These are phyloP conservation scores for Mimosa bimucronata DNA, from an alignment of 306 rosid species.

Conservation along the genomic window DNA sequence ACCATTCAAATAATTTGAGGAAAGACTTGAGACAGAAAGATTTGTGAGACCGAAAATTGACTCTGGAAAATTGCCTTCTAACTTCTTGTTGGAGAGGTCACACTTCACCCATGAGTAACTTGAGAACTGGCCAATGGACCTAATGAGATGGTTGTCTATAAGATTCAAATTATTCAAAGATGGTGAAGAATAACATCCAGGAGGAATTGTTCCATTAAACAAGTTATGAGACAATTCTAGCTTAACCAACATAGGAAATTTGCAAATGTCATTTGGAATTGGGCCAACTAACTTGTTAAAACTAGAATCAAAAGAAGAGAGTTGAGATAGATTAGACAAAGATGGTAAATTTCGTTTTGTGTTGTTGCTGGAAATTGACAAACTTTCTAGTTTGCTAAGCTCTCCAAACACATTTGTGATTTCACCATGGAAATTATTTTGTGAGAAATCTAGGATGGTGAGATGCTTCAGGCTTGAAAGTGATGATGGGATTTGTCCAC, in stretches of 20 bases:
- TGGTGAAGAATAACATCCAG: not conserved
- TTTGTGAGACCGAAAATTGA: conserved; percentile 10
- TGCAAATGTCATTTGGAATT: conserved; percentile 2
- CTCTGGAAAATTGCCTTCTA: conserved; percentile 9
- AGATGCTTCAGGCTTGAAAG: not conserved
- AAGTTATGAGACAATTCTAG: not conserved
- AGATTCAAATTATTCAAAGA: not conserved
- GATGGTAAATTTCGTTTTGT: not conserved
- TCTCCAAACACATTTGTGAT: not conserved
- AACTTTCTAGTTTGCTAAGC: not conserved
- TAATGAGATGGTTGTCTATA: not conserved
- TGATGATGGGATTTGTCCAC: not conserved
- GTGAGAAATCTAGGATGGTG: not conserved
- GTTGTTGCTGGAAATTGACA: not conserved
- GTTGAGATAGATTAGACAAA: not conserved
- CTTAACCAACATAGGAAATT: not conserved
- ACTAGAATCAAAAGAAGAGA: not conserved
- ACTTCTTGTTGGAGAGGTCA: not conserved
- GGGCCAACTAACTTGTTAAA: conserved; percentile 9
- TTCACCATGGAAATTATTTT: conserved; percentile 11
- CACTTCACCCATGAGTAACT: not conserved
- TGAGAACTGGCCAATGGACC: not conserved
- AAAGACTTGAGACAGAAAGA: not conserved
- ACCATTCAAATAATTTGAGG: conserved; percentile 35
- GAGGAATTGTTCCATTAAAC: conserved; percentile 31